Base-by-base conservation (phyloP, 1,284 basidiomycete species). In the Agroathelia rolfsii region DNA sequence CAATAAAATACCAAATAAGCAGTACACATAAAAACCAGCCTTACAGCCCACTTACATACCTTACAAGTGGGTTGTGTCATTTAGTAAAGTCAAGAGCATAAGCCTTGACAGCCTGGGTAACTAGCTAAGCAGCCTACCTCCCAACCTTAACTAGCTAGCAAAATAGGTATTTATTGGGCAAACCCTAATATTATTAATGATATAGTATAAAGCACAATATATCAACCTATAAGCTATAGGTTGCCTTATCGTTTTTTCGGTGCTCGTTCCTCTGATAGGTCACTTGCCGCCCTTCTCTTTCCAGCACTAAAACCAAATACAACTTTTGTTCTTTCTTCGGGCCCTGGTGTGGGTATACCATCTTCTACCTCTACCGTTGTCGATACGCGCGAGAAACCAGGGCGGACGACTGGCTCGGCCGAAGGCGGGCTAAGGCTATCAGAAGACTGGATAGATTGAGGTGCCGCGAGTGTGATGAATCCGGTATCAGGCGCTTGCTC, bases 301-400 rank as follows among this genome's bases (percentile, higher is more conserved):
- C n/a, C n/a, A n/a, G 62, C 59, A 21, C 76, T 76, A 48, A 87
- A 72, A 4, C 81, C 81, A 51, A 87, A 76, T 3, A 73, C 70
- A 26, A 87, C 72, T 54, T 76, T 85, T 15, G 72, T 69, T 36
- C 82, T 64, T 47, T 84, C 82, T 2, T 58, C 58, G 1, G 67
- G 57, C 5, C 64, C 68, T 15, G 75, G 74, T 0, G 74, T n/a
- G n/a, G n/a, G n/a, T n/a, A n/a, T 76, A 15, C 62, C 64, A 12
- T 54, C 52, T 14, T 61, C 61, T 32, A 69, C 56, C 4, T 69
- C 64, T 37, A 66, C 58, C n/a, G 64, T 60, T 9, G 74, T 69
- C 2, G 71, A 64, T 48, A 86, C 83, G 36, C 80, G 66, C 14
- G 82, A 82, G 53, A 87, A 87, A 24, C 82, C 81, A 25, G 82